Base-by-base conservation (phyloP, 1,139 yeast genomes). In the Kodamaea anthophila region DNA sequence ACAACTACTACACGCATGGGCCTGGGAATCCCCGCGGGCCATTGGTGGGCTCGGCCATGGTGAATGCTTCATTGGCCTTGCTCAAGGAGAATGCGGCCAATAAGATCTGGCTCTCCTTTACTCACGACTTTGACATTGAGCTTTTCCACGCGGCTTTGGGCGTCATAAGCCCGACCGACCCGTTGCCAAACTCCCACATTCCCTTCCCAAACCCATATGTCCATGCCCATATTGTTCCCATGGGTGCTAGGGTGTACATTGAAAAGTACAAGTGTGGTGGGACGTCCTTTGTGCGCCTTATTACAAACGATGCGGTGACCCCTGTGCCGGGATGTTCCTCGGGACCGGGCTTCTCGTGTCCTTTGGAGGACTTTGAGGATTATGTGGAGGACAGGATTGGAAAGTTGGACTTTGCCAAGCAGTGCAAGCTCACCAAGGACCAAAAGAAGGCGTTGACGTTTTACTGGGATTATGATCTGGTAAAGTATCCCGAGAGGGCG, bases 281-380 rank as follows among this genome's bases (percentile, higher is more conserved):
- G 29, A 41, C 49, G 6, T 44, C 63, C 11, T 77, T 55, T 40
- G 67, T 75, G 3, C 57, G 82, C 39, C 57, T 65, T 25, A 43
- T 74, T 13, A 55, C 74, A 25, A 76, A 75, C 44, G 79, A 72
- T 38, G 75, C 80, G 1, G 78, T 75, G 3, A 50, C 67, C 16
- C 81, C 82, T 1, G 49, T 74, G 24, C 63, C 66, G 8, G 50
- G 49, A 15, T 77, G 83, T 50, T 55, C 58, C 29, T 40, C 46
- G 25, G 81, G 81, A 3, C 78, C 80, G 0, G 78, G 77, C 0
- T 76, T 70, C 47, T 65, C 78, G 5, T 74, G 82, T 54, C 53
- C 62, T 26, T 47, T 73, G 25, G 47, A 55, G 4, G 63, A 65
- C 24, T 77, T 56, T 39, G 51, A 51, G 32, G 36, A 43, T 1